Conservation (phyloP, 83 land plant species). For the Larix sibirica region DNA sequence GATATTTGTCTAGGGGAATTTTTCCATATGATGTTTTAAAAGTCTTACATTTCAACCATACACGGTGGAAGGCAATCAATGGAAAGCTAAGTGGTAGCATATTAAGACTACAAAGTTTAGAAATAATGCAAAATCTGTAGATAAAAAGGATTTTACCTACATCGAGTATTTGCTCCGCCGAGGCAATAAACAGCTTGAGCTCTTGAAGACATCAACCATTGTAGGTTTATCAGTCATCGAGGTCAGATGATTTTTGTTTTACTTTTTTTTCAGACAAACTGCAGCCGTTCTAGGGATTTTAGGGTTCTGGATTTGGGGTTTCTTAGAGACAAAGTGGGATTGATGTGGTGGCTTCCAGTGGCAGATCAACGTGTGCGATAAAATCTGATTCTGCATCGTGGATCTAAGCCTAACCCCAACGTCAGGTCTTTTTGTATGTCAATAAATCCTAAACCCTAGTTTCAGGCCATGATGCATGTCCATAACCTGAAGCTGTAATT, state of each 20-base stretch:
- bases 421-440: no score
- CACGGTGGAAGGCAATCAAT: no score
- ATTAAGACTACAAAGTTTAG: constrained; percentile 82
- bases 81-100: no score
- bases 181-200: constrained; percentile 70
- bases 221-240: constrained; percentile 28
- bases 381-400: neutral
- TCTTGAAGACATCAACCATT: constrained; percentile 53
- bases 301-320: neutral
- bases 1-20: no score
- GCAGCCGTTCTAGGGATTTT: neutral
- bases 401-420: neutral
- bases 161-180: constrained; percentile 73
- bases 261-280: neutral
- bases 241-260: neutral
- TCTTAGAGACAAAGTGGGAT: neutral
- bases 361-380: neutral
- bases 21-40: no score
- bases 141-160: constrained; percentile 66
- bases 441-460: no score
- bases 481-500: no score
- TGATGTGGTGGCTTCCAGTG: neutral
- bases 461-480: neutral
- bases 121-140: constrained; percentile 55
- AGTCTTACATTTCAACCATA: no score